phyloP scores from a whole-genome alignment of 2,329 filamentous ascomycete species.

The Colletotrichum shisoi region DNA sequence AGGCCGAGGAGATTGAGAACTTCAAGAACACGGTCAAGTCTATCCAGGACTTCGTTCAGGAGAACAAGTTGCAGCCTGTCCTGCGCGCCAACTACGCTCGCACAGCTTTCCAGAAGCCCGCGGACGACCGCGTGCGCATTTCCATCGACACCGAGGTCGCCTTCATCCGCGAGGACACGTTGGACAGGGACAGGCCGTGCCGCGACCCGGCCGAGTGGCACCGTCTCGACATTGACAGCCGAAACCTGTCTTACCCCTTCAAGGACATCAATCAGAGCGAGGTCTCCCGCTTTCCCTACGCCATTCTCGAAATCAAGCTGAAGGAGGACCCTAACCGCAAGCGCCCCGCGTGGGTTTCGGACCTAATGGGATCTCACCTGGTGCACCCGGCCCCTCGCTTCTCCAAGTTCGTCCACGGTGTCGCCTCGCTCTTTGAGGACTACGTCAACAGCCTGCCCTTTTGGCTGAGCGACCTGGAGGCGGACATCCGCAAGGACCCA shows the following conservation, averaged over 20 bases:
- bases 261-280: conserved; percentile 87
- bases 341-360: conserved; percentile 84
- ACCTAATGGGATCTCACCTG: conserved; percentile 90
- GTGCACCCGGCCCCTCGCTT: conserved; percentile 90
- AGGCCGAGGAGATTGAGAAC: conserved; percentile 69
- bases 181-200: conserved; percentile 86
- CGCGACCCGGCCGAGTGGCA: conserved; percentile 91
- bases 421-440: conserved; percentile 91
- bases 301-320: conserved; percentile 91
- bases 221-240: conserved; percentile 84
- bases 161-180: conserved; percentile 79
- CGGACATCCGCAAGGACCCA: conserved; percentile 92
- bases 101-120: conserved; percentile 95
- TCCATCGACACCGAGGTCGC: conserved; percentile 92
- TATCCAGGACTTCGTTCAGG: conserved; percentile 81
- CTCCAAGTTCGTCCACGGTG: conserved; percentile 95
- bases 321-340: conserved; percentile 71
- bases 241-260: conserved; percentile 86
- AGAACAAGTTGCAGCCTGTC: conserved; percentile 81
- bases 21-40: conserved; percentile 76
- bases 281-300: conserved; percentile 88
- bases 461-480: conserved; percentile 91
- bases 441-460: conserved; percentile 96
- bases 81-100: conserved; percentile 92
- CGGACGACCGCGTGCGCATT: conserved; percentile 87